Percentiles rank a stretch among this genome's conserved stretches.
Conservation (phyloP, 306 rosid genomes). For the Prunus mume region DNA sequence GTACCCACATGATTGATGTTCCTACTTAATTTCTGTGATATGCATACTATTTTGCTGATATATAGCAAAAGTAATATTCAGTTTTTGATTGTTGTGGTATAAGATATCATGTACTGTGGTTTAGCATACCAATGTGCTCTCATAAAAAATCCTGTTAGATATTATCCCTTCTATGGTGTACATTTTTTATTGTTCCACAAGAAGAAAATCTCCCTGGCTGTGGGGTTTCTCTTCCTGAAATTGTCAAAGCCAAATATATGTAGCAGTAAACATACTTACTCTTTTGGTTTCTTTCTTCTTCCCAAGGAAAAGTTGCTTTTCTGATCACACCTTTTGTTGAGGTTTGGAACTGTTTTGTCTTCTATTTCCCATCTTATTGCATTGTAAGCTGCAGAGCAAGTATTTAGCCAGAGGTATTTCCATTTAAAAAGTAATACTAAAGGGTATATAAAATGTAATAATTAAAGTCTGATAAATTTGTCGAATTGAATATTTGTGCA, state of each 20-base stretch:
- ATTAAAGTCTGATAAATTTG: not conserved
- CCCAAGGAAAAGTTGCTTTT: not conserved
- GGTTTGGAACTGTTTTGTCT: slow-evolving; percentile 9
- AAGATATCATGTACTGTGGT: not conserved
- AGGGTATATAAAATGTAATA: not conserved
- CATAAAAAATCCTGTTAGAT: not conserved
- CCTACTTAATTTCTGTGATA: not conserved
- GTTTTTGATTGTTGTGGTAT: not conserved
- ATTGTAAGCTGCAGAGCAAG: not conserved
- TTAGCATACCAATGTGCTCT: not conserved
- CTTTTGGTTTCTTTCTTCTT: not conserved
- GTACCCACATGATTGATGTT: not conserved
- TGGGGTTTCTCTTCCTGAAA: not conserved
- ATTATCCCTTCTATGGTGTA: not conserved
- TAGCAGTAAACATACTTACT: not conserved
- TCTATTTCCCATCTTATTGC: not conserved
- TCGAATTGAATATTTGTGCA: not conserved
- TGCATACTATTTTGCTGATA: not conserved
- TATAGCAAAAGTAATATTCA: not conserved
- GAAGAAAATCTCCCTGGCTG: not conserved
- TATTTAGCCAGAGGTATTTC: not conserved
- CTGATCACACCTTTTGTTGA: slow-evolving; percentile 3
- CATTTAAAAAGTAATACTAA: not conserved
- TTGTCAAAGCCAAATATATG: not conserved
- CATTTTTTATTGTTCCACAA: not conserved